Percentiles rank a stretch among this genome's conserved stretches.
Evolutionary conservation across 805 yeast species (phyloP).

Genomic region (Starmerella geochares): DNA sequence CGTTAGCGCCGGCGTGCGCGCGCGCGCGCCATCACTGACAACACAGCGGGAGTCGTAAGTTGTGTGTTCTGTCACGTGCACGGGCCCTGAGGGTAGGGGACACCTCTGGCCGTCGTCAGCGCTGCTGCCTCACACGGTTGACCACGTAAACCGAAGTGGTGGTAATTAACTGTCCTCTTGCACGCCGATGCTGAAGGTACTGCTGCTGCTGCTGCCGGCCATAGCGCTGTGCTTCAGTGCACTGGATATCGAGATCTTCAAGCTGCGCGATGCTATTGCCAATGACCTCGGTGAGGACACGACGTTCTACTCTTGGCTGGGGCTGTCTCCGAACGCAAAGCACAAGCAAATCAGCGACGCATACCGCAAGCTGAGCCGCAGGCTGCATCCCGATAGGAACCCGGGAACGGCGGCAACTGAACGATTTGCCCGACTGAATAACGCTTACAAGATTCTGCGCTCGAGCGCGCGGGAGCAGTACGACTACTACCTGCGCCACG

Average conservation of each 20-base stretch:
- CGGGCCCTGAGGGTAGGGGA: too few species aligned
- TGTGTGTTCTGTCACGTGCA: neutral
- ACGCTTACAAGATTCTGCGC: conserved; percentile 61
- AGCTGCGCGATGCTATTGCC: conserved; percentile 52
- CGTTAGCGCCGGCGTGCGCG: too few species aligned
- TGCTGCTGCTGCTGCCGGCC: conserved; percentile 18
- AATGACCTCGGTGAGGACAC: conserved; percentile 51
- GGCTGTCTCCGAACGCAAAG: conserved; percentile 25
- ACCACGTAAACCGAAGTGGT: conserved; percentile 1
- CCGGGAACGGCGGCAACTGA: conserved; percentile 45
- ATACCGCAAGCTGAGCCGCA: conserved; percentile 59
- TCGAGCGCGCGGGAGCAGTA: conserved; percentile 56
- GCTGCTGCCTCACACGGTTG: neutral
- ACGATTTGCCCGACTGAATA: conserved; percentile 66
- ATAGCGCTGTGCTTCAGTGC: conserved; percentile 39
- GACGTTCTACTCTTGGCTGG: conserved; percentile 58
- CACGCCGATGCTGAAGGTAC: neutral
- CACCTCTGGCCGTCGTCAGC: too few species aligned
- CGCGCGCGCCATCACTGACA: neutral
- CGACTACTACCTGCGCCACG: conserved; percentile 70
- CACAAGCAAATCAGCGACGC: conserved; percentile 30
- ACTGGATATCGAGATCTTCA: conserved; percentile 73
- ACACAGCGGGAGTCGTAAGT: neutral
- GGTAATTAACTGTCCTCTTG: neutral
- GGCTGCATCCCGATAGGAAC: conserved; percentile 78